Evolutionary conservation across 1,284 basidiomycete species (phyloP).

Genomic region (Pseudozyma thailandica): DNA sequence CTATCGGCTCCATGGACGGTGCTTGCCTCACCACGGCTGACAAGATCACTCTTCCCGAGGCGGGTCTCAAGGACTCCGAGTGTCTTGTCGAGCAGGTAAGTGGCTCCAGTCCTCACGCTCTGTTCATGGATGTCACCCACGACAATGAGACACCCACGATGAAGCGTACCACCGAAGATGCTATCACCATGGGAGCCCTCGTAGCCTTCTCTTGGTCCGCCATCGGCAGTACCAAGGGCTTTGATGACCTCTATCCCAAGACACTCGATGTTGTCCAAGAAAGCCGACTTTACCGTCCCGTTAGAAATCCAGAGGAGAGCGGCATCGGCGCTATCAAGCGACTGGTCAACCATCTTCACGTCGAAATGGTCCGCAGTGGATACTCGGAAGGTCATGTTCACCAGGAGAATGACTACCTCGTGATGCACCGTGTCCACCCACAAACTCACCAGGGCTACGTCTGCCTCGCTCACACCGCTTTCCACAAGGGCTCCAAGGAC

Average conservation of each 20-base stretch:
- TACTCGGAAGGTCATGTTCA: conserved; percentile 61
- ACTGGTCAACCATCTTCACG: conserved; percentile 61
- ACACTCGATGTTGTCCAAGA: conserved; percentile 59
- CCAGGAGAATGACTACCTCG: conserved; percentile 60
- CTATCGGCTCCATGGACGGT: conserved; percentile 61
- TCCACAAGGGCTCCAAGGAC: conserved; percentile 50
- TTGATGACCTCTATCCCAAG: conserved; percentile 62
- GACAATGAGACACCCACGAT: conserved; percentile 63
- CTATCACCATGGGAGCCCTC: conserved; percentile 63
- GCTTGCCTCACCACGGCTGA: conserved; percentile 48
- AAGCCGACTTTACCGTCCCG: conserved; percentile 50
- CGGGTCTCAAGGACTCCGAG: conserved; percentile 26
- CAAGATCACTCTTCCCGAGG: conserved; percentile 72
- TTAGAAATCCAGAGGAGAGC: conserved; percentile 40
- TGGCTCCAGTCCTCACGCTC: conserved; percentile 60
- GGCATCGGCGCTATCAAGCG: conserved; percentile 58
- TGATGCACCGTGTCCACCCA: conserved; percentile 62
- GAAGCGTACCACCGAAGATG: conserved; percentile 62
- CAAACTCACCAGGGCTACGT: conserved; percentile 61
- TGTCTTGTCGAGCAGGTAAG: conserved; percentile 51
- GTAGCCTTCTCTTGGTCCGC: conserved; percentile 64
- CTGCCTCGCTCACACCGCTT: conserved; percentile 59
- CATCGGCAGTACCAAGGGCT: conserved; percentile 61
- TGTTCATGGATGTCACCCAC: conserved; percentile 65
- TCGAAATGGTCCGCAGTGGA: conserved; percentile 60